Conservation (phyloP, 2,329 filamentous ascomycete genomes). For the Sphaerulina musiva region DNA sequence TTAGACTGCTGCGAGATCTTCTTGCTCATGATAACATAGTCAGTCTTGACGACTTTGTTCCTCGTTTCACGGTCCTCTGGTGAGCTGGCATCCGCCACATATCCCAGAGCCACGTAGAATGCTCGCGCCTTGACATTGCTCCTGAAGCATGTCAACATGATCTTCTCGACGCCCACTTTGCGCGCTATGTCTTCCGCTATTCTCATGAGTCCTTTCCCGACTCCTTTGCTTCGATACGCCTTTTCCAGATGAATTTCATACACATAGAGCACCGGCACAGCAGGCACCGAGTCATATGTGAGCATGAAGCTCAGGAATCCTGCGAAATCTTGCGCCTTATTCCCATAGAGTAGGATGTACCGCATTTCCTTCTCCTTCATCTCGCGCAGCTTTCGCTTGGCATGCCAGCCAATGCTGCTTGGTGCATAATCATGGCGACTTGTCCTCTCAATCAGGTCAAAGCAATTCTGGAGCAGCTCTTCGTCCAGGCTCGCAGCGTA, state of each 20-base stretch:
- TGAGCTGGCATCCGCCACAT: constrained; percentile 47
- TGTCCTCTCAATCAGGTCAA: constrained; percentile 55
- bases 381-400: constrained; percentile 55
- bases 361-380: constrained; percentile 62
- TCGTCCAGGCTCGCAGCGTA: constrained; percentile 6
- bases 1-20: not conserved
- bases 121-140: constrained; percentile 51
- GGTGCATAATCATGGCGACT: constrained; percentile 58
- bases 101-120: constrained; percentile 59
- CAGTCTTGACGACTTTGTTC: constrained; percentile 44
- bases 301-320: constrained; percentile 61
- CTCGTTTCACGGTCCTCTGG: constrained; percentile 46
- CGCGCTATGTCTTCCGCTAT: constrained; percentile 50
- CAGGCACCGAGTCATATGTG: constrained; percentile 56
- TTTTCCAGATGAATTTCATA: constrained; percentile 68
- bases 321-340: constrained; percentile 9
- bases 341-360: constrained; percentile 56
- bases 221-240: constrained; percentile 53
- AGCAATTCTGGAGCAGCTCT: constrained; percentile 42
- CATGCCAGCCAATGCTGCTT: constrained; percentile 59
- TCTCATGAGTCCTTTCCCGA: constrained; percentile 56
- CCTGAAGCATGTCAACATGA: constrained; percentile 68
- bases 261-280: constrained; percentile 63
- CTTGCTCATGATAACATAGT: constrained; percentile 52
- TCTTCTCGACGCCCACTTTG: constrained; percentile 54